Base-by-base conservation (phyloP, 1,139 yeast species). In the Nakaseomyces delphensis region DNA sequence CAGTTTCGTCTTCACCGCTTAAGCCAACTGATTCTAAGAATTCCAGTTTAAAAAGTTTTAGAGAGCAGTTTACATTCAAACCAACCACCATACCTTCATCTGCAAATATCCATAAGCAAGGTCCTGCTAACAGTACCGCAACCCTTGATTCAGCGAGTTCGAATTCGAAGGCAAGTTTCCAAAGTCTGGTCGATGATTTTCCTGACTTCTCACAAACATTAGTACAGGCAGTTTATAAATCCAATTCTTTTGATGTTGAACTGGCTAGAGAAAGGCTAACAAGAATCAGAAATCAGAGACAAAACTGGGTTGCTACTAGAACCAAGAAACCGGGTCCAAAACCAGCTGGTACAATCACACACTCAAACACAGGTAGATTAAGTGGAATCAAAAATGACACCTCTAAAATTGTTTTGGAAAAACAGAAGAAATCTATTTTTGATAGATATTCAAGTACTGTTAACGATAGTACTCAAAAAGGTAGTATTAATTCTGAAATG, bases 181-280 rank as follows among this genome's bases (percentile, higher is more conserved):
- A 48, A 4, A 33, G 35, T 4, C 44, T 59, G 38, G 45, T 49
- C 5, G 39, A 38, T 3, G 62, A 59, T 72, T 64, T 72, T 70
- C 57, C 74, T 67, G 43, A 69, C 71, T 57, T 70, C 75, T 48
- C 70, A 66, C 48, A 70, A 6, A 68, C 76, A 27, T 73, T 77
- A 47, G 70, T 81, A 29, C 72, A 76, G 48, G 76, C 76, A 40
- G 82, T 81, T 1, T 76, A 78, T 55, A 78, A 75, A 40, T 71
- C 74, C 27, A 79, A 77, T 32, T 73, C 76, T 40, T 77, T 78
- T 9, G 73, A 78, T 45, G 58, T 78, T 25, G 68, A 78, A 45
- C 71, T 73, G 40, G 73, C 82, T 11, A 70, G 78, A 25, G 68
- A 66, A 42, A 68, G 77, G 63, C 62, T 80, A 33, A 53, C 57